Percentiles rank a stretch among this genome's conserved stretches.
Conservation (phyloP, 345 rosid genomes). For the Leavenworthia alabamica region DNA sequence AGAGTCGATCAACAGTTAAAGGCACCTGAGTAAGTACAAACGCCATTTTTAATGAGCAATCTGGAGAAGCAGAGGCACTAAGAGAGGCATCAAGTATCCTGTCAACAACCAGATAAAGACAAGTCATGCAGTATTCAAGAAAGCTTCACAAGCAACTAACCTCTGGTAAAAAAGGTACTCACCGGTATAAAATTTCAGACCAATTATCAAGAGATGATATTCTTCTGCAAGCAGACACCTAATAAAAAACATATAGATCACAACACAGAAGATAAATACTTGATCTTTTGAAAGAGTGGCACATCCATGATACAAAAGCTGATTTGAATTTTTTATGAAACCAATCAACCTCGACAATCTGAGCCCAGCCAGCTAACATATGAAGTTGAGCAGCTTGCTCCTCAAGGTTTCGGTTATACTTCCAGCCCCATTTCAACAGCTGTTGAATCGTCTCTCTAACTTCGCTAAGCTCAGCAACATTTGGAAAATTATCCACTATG, state of each 20-base stretch:
- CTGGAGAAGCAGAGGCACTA: slow-evolving; percentile 89
- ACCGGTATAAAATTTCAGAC: slow-evolving; percentile 80
- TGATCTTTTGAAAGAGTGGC: background rate
- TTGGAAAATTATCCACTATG: slow-evolving; percentile 48
- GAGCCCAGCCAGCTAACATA: slow-evolving; percentile 96
- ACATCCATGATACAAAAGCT: slow-evolving; percentile 4
- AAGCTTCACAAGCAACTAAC: slow-evolving; percentile 2
- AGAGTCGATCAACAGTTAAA: slow-evolving; percentile 1
- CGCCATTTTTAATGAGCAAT: slow-evolving; percentile 91
- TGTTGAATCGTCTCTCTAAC: slow-evolving; percentile 72
- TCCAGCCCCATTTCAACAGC: slow-evolving; percentile 95
- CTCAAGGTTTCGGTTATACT: slow-evolving; percentile 85
- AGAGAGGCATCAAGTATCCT: slow-evolving; percentile 91
- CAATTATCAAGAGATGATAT: slow-evolving; percentile 61
- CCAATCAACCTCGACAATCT: slow-evolving; percentile 68
- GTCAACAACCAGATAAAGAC: slow-evolving; percentile 32
- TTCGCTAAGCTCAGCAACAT: slow-evolving; percentile 73
- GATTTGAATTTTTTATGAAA: slow-evolving; percentile 2
- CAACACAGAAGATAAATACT: background rate
- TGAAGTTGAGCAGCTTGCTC: slow-evolving; percentile 99
- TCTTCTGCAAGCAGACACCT: slow-evolving; percentile 83
- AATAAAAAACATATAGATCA: slow-evolving; percentile 14
- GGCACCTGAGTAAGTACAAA: slow-evolving; percentile 69
- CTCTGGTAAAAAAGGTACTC: slow-evolving; percentile 21
- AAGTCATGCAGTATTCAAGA: slow-evolving; percentile 20